phyloP scores from a whole-genome alignment of 2,329 filamentous ascomycete species.

The Orbilia quercus region DNA sequence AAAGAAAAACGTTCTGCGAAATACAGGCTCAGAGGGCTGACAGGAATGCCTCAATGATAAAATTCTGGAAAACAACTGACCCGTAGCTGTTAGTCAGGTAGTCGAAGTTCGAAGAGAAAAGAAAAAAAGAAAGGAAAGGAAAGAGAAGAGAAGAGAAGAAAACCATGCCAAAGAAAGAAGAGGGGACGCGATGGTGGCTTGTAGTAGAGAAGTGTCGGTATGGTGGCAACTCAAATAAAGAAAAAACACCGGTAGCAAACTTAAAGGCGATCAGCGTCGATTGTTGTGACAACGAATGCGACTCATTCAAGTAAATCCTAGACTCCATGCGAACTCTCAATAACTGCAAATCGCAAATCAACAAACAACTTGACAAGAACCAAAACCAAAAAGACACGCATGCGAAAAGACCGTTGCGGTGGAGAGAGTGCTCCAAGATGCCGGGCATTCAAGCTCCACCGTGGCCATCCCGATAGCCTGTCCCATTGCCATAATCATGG shows the following conservation, averaged over 20 bases:
- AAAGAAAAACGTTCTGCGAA: too few species aligned
- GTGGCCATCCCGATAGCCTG: conserved; percentile 35
- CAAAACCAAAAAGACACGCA: conserved; percentile 35
- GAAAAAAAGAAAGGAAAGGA: too few species aligned
- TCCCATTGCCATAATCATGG: conserved; percentile 35
- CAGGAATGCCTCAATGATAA: too few species aligned
- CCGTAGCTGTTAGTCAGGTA: too few species aligned
- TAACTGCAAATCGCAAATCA: conserved; percentile 27
- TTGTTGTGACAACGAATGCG: not conserved
- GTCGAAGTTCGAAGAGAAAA: too few species aligned
- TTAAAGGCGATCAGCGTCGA: not conserved
- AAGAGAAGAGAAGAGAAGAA: conserved; percentile 14
- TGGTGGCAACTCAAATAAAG: not conserved
- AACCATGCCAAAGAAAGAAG: conserved; percentile 13
- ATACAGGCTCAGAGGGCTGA: too few species aligned
- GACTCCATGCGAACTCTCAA: conserved; percentile 28
- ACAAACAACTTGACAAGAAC: conserved; percentile 43
- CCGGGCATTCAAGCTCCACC: conserved; percentile 44
- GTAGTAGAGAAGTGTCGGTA: conserved; percentile 24
- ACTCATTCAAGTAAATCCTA: conserved; percentile 31
- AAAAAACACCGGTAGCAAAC: conserved; percentile 17
- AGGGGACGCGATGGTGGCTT: not conserved
- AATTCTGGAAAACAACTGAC: too few species aligned
- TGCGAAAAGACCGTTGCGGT: conserved; percentile 33
- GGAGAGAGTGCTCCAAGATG: conserved; percentile 33